These are phyloP conservation scores for Rauvolfia tetraphylla DNA, from an alignment of 257 asterid species.

Conservation along the genomic window DNA sequence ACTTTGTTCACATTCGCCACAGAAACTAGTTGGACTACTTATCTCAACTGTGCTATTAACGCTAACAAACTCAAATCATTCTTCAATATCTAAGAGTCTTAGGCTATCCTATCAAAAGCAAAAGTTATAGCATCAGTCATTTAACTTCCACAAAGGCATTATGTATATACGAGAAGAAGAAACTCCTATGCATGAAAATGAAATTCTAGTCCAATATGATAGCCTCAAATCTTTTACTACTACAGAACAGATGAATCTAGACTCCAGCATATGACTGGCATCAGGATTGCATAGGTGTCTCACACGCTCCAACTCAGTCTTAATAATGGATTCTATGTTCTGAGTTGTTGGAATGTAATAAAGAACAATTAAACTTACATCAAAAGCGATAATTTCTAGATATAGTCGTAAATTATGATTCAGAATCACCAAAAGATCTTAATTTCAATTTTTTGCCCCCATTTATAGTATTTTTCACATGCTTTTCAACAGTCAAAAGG, in stretches of 20 bases:
- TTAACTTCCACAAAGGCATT: not conserved
- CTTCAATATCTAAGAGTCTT: not conserved
- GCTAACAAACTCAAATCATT: not conserved
- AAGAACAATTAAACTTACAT: not conserved
- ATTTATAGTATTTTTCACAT: conserved; percentile 1
- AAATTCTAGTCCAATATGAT: not conserved
- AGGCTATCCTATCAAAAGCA: not conserved
- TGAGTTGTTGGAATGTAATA: conserved; percentile 4
- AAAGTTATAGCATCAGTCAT: not conserved
- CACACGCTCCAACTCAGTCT: not conserved
- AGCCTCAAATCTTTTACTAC: not conserved
- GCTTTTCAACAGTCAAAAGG: conserved; percentile 1
- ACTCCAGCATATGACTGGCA: not conserved
- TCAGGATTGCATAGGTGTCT: not conserved
- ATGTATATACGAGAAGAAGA: too few relatives aligned
- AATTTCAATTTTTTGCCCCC: not conserved
- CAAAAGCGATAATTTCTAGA: not conserved
- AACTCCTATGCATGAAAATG: not conserved
- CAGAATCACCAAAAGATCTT: conserved; percentile 3
- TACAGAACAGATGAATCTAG: not conserved
- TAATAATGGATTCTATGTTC: not conserved
- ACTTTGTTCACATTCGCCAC: not conserved
- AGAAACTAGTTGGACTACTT: not conserved
- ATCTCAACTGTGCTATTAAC: not conserved
- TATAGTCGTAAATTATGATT: not conserved